Evolutionary conservation across 768 basidiomycete genomes (phyloP), one percentile per base, ranked within the genome.

Genomic region (Russula abietina): DNA sequence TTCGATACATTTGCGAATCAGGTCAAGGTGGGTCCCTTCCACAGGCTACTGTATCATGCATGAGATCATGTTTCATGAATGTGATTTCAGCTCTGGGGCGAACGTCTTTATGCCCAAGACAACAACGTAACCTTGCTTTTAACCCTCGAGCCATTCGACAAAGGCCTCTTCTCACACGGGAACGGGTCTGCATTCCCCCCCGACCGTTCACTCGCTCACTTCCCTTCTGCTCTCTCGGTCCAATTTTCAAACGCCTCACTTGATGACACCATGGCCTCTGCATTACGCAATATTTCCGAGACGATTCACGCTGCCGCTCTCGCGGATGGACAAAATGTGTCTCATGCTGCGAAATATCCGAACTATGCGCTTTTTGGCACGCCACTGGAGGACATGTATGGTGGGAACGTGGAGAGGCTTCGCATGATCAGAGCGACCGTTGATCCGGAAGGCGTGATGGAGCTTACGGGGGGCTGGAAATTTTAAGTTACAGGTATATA

Each of bases 251-350:
- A 59, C n/a, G 51, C 76, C 17, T 46, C 70, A 4, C 70, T 70
- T 1, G 84, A 85, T 65, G 70, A 69, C 10, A 62, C 68, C 38
- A 76, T 84, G 54, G 71, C 78, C 22, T 51, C 73, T 26, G 78
- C 81, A 7, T 71, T 76, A n/a, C 70, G 70, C 17, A 60, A 55
- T 0, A 33, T 19, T 19, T 28, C 43, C 5, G 38, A 55, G 16
- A 41, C 36, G 10, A 14, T 30, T 4, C 41, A 30, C 7, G 41
- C 41, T 19, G 55, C 19, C 5, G 41, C 26, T 19, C 32, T 57
- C 32, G 68, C 68, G 24, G 68, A 69, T 39, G 68, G 68, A 11
- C 69, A 69, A 32, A 41, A 64, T 26, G 52, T 64, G 28, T 59
- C 55, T 6, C 51, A 54, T 9, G 59, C 19, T 0, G 33, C 45